Percentiles rank a stretch among this genome's conserved stretches.
Conservation (phyloP, 192 early-diverging fungal species). For the Podila clonocystis region DNA sequence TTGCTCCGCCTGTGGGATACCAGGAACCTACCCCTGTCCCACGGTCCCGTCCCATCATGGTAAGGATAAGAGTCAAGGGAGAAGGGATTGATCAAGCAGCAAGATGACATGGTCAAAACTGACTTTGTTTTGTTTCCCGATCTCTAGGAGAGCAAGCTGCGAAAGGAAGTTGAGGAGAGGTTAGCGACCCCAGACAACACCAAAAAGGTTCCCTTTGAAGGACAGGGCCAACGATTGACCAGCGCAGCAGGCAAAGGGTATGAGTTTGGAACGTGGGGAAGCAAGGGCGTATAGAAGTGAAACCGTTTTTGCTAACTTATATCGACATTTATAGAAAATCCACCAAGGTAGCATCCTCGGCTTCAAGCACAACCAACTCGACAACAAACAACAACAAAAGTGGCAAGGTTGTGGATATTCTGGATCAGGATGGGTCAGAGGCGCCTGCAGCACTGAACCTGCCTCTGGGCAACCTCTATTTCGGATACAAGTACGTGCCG, state of each 20-base stretch:
- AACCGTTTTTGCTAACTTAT: not conserved
- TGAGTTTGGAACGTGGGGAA: not conserved
- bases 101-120: not conserved
- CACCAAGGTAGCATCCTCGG: constrained; percentile 6
- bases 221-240: constrained; percentile 51
- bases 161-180: constrained; percentile 45
- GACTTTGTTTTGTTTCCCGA: not conserved
- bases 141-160: constrained; percentile 53
- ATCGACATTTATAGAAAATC: constrained; percentile 10
- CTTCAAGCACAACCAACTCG: not conserved
- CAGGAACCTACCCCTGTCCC: constrained; percentile 76
- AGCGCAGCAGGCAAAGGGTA: constrained; percentile 51
- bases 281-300: too few species aligned
- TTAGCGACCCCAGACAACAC: constrained; percentile 28
- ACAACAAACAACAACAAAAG: not conserved
- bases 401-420: constrained; percentile 29
- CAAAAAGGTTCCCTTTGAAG: constrained; percentile 50
- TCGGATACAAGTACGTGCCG: constrained; percentile 86
- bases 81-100: not conserved
- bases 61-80: constrained; percentile 1
- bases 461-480: constrained; percentile 89
- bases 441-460: constrained; percentile 80
- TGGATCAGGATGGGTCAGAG: constrained; percentile 36
- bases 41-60: constrained; percentile 40
- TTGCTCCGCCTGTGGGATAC: constrained; percentile 96